These are phyloP conservation scores for Aspergillus viridinutans DNA, from an alignment of 2,329 filamentous ascomycete species.

Conservation along the genomic window DNA sequence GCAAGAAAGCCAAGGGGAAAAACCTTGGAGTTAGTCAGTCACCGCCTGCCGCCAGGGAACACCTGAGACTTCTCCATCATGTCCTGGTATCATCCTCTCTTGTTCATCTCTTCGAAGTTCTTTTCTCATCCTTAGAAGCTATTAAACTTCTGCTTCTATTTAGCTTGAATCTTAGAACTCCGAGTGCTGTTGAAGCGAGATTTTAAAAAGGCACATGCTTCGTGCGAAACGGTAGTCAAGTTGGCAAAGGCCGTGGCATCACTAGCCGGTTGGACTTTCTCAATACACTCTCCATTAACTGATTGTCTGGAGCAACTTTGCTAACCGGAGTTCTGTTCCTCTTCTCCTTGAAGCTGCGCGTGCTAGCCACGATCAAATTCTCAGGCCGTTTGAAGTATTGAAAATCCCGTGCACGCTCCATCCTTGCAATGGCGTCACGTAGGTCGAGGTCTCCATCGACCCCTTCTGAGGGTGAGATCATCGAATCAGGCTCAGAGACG, in stretches of 20 bases:
- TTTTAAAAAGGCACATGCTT: conserved; percentile 4
- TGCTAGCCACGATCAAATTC: conserved; percentile 14
- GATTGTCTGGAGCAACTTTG: conserved; percentile 26
- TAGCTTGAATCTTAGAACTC: neutral
- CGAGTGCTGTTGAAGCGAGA: neutral
- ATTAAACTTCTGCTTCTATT: neutral
- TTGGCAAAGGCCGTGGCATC: conserved; percentile 25
- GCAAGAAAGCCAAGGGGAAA: conserved; percentile 15
- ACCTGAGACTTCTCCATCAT: conserved; percentile 9
- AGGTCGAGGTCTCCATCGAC: conserved; percentile 53
- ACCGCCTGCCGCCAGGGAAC: conserved; percentile 7
- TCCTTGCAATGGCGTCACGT: conserved; percentile 45
- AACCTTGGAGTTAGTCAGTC: conserved; percentile 4
- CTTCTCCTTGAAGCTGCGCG: conserved; percentile 22
- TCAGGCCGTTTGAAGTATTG: neutral
- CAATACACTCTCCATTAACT: conserved; percentile 27
- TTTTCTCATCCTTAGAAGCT: neutral
- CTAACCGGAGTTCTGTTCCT: conserved; percentile 31
- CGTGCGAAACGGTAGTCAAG: conserved; percentile 14
- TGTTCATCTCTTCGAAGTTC: neutral
- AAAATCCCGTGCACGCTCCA: neutral
- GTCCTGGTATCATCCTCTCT: neutral
- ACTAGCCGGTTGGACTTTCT: conserved; percentile 43
- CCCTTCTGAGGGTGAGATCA: conserved; percentile 83
- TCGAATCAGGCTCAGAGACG: conserved; percentile 65